Conservation (phyloP, 495 filamentous ascomycete genomes). For the Clavariopsis aquatica region DNA sequence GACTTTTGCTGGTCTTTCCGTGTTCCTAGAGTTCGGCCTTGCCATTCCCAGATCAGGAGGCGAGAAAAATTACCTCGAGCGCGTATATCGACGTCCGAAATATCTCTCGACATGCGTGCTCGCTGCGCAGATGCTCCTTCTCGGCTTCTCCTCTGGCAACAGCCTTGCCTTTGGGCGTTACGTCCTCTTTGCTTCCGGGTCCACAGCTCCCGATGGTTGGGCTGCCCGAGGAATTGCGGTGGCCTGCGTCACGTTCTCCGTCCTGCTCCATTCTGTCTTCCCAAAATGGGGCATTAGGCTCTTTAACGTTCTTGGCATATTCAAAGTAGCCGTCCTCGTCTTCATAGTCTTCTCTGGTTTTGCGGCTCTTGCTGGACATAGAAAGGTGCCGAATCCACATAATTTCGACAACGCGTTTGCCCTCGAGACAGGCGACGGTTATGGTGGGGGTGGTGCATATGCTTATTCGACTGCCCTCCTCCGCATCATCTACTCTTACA, state of each 20-base stretch:
- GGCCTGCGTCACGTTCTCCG: conserved; percentile 64
- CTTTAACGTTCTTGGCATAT: conserved; percentile 63
- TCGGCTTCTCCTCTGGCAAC: conserved; percentile 55
- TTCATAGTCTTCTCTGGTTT: conserved; percentile 68
- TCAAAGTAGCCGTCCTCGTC: conserved; percentile 68
- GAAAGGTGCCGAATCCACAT: conserved; percentile 30
- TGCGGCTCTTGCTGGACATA: conserved; percentile 35
- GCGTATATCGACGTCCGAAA: conserved; percentile 37
- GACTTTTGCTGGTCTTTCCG: conserved; percentile 48
- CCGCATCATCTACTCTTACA: conserved; percentile 36
- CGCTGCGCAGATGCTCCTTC: conserved; percentile 44
- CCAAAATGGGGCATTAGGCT: conserved; percentile 70
- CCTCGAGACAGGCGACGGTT: conserved; percentile 39
- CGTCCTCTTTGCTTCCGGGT: conserved; percentile 54
- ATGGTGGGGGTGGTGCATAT: conserved; percentile 34
- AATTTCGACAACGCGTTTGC: conserved; percentile 35
- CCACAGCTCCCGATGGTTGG: conserved; percentile 62
- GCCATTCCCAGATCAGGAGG: conserved; percentile 40
- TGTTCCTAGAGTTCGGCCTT: conserved; percentile 53
- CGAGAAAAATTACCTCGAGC: conserved; percentile 41
- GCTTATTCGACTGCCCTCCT: conserved; percentile 35
- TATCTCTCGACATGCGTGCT: conserved; percentile 38
- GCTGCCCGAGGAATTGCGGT: conserved; percentile 66
- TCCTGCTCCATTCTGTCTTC: conserved; percentile 60
- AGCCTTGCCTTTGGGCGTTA: conserved; percentile 36